Percentiles rank a stretch among this genome's conserved stretches.
These are phyloP conservation scores for Seiridium cupressi DNA, from an alignment of 2,329 filamentous ascomycete species.

Conservation along the genomic window DNA sequence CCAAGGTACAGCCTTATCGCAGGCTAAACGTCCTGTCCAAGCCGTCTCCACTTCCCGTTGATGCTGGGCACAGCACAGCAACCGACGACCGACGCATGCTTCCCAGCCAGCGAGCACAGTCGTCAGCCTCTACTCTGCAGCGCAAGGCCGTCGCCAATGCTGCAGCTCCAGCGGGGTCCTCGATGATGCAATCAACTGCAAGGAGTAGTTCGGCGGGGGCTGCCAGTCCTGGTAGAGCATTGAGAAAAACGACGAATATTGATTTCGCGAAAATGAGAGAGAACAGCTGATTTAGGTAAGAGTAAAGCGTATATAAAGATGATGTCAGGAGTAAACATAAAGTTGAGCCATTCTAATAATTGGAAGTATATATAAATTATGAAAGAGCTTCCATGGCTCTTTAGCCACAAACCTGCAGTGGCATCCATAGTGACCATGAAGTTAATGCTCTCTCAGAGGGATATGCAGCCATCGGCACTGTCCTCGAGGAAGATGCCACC, in stretches of 20 bases:
- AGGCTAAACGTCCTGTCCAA: neutral
- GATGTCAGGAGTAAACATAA: too few species aligned
- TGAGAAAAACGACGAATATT: neutral
- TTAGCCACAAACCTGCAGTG: too few species aligned
- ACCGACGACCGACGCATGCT: slow-evolving; percentile 7
- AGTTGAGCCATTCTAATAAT: too few species aligned
- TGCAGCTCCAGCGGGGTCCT: neutral
- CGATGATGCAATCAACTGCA: neutral
- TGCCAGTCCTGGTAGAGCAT: neutral
- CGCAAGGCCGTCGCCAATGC: neutral
- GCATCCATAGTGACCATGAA: neutral
- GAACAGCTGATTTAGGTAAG: neutral
- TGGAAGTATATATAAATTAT: too few species aligned
- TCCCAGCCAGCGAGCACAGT: neutral
- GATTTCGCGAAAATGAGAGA: neutral
- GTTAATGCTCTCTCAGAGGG: slow-evolving; percentile 25
- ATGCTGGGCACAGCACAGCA: neutral
- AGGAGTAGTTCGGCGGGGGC: neutral
- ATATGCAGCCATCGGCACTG: slow-evolving; percentile 38
- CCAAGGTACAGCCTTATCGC: slow-evolving; percentile 2
- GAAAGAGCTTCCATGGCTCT: too few species aligned
- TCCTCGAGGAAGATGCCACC: slow-evolving; percentile 51
- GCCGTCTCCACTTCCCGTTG: neutral
- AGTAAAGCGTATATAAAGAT: neutral
- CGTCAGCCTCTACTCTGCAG: neutral